phyloP scores from a whole-genome alignment of 495 filamentous ascomycete genomes.

The Staphylotrichum tortipilum region DNA sequence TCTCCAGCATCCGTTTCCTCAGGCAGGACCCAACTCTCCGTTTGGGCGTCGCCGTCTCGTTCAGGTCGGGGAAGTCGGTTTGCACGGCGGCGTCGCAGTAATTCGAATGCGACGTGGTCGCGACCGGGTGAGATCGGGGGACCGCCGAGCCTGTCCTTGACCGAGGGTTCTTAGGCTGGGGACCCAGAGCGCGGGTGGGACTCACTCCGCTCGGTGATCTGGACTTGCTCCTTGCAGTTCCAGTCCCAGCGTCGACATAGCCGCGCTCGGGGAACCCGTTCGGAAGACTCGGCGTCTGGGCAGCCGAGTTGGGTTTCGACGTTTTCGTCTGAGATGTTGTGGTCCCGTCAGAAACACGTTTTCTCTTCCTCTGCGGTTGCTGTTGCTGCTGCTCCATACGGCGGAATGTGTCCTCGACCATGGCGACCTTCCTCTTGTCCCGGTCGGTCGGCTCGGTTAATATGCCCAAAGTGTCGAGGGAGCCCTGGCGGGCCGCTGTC shows the following conservation, averaged over 20 bases:
- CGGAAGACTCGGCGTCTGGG: constrained; percentile 24
- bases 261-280: constrained; percentile 31
- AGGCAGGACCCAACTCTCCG: constrained; percentile 35
- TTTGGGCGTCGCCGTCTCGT: constrained; percentile 24
- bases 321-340: constrained; percentile 30
- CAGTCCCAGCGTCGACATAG: constrained; percentile 42
- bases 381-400: constrained; percentile 55
- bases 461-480: constrained; percentile 41
- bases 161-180: constrained; percentile 14
- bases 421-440: constrained; percentile 79
- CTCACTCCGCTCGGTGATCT: constrained; percentile 37
- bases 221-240: constrained; percentile 40
- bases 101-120: constrained; percentile 23
- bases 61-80: constrained; percentile 36
- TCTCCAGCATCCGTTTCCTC: constrained; percentile 40
- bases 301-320: constrained; percentile 25
- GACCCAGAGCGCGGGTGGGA: constrained; percentile 25
- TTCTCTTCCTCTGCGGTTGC: constrained; percentile 45
- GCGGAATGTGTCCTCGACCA: constrained; percentile 67
- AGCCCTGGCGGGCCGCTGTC: constrained; percentile 43
- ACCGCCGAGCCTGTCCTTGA: constrained; percentile 12
- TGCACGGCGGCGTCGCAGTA: constrained; percentile 43
- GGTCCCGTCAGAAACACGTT: constrained; percentile 52
- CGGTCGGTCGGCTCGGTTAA: constrained; percentile 67
- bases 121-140: constrained; percentile 23